These are phyloP conservation scores for Trametes villosa DNA, from an alignment of 768 basidiomycete species.

Conservation along the genomic window DNA sequence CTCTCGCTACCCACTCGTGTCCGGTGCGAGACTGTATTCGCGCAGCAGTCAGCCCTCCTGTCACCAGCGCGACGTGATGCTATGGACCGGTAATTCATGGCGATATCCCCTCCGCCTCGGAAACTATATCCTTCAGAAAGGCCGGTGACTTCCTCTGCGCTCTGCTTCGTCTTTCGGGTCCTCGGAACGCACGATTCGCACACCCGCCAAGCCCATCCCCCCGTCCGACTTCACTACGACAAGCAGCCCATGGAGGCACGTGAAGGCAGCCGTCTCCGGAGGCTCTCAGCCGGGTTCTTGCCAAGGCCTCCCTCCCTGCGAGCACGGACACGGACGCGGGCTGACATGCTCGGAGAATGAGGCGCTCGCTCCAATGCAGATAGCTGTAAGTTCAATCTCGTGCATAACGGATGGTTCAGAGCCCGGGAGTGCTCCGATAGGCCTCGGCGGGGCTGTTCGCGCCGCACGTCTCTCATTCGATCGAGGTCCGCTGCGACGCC, in stretches of 20 bases:
- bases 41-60: too few species aligned
- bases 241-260: not conserved
- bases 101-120: not conserved
- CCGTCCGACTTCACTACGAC: not conserved
- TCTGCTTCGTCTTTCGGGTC: not conserved
- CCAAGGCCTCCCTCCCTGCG: not conserved
- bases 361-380: not conserved
- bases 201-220: not conserved
- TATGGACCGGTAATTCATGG: not conserved
- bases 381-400: not conserved
- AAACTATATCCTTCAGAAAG: not conserved
- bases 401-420: not conserved
- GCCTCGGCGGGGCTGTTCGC: not conserved
- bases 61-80: not conserved
- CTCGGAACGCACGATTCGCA: not conserved
- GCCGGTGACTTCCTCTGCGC: not conserved
- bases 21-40: too few species aligned
- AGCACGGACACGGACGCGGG: not conserved
- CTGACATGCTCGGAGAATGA: not conserved
- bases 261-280: too few species aligned
- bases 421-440: not conserved
- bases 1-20: too few species aligned
- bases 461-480: too few species aligned
- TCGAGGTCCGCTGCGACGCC: too few species aligned
- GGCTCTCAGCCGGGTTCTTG: too few species aligned